Percentiles rank a stretch among this genome's conserved stretches.
phyloP scores from a whole-genome alignment of 305 asterid species.

The Petunia hybrid region DNA sequence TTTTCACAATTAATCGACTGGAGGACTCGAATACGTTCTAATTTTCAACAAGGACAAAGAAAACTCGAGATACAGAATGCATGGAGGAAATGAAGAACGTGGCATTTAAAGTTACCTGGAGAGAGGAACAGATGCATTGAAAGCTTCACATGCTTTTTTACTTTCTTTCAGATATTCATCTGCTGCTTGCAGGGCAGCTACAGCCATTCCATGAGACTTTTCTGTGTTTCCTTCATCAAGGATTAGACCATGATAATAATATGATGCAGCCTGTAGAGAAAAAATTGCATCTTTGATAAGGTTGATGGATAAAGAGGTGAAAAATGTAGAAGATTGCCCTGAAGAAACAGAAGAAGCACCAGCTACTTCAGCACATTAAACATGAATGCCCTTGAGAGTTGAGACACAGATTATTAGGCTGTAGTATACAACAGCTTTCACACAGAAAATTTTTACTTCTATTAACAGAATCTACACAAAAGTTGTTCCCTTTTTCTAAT shows the following conservation, averaged over 20 bases:
- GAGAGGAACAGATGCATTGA: conserved; percentile 72
- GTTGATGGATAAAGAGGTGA: neutral
- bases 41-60: neutral
- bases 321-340: neutral
- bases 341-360: neutral
- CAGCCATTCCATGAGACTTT: conserved; percentile 98
- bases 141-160: conserved; percentile 88
- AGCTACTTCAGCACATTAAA: neutral
- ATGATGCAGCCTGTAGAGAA: conserved; percentile 78
- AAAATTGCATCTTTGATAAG: neutral
- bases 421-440: neutral
- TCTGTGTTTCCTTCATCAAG: conserved; percentile 98
- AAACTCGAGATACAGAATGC: neutral
- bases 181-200: conserved; percentile 97
- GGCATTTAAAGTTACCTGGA: conserved; percentile 63
- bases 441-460: neutral
- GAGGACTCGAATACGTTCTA: neutral
- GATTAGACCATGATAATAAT: conserved; percentile 97
- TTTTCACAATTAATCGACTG: neutral
- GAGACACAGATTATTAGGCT: neutral
- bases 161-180: conserved; percentile 97
- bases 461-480: neutral
- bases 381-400: neutral
- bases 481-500: neutral
- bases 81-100: neutral